phyloP scores from a whole-genome alignment of 1,139 yeast species.

The Protomyces inundatus region DNA sequence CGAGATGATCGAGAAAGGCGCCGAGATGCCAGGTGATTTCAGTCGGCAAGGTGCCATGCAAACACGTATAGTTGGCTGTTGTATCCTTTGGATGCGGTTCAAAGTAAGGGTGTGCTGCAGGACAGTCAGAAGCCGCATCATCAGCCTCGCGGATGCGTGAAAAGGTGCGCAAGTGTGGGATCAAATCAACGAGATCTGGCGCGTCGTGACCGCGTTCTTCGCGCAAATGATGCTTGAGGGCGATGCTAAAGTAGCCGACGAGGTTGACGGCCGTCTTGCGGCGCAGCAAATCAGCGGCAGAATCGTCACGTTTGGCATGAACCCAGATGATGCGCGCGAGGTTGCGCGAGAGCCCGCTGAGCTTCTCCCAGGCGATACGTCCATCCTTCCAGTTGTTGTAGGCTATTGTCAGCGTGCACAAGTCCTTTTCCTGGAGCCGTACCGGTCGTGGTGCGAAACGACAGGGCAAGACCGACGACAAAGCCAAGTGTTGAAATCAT shows the following conservation, averaged over 20 bases:
- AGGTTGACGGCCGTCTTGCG: slow-evolving; percentile 27
- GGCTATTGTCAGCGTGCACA: slow-evolving; percentile 31
- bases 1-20: neutral
- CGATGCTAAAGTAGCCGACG: slow-evolving; percentile 28
- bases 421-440: slow-evolving; percentile 29
- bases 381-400: neutral
- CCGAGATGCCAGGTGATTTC: slow-evolving; percentile 23
- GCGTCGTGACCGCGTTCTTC: slow-evolving; percentile 31
- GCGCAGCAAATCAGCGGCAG: slow-evolving; percentile 23
- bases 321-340: slow-evolving; percentile 29
- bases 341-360: slow-evolving; percentile 27
- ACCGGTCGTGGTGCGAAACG: slow-evolving; percentile 30
- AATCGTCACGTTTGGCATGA: slow-evolving; percentile 13
- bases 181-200: slow-evolving; percentile 28
- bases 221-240: slow-evolving; percentile 31
- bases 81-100: neutral
- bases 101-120: neutral
- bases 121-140: neutral
- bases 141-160: neutral
- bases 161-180: slow-evolving; percentile 29
- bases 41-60: slow-evolving; percentile 31
- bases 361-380: neutral
- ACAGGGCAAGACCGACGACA: slow-evolving; percentile 30
- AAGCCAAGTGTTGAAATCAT: slow-evolving; percentile 31
- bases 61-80: neutral